These are phyloP conservation scores for Polytrichum formosum DNA, from an alignment of 225 moss, liverwort and hornwort species.

Conservation along the genomic window DNA sequence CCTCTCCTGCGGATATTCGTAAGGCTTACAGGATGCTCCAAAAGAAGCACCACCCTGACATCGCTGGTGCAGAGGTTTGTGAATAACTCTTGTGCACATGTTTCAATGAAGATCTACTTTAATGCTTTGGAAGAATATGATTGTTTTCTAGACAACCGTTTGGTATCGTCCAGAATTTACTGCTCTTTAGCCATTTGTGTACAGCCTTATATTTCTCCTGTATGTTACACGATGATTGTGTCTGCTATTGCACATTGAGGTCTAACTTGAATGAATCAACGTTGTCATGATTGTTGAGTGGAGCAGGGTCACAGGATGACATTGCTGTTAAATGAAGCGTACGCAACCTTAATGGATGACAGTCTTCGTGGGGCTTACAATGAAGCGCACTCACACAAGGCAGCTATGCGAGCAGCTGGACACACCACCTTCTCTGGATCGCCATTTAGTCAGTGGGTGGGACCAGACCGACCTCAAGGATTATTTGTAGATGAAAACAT, in stretches of 20 bases:
- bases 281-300: not conserved
- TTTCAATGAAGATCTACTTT: no score
- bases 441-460: conserved; percentile 76
- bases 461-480: conserved; percentile 95
- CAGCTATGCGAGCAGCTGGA: conserved; percentile 45
- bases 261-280: not conserved
- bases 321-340: conserved; percentile 90
- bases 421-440: conserved; percentile 64
- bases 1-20: conserved; percentile 62
- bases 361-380: conserved; percentile 69
- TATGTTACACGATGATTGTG: no score
- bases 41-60: conserved; percentile 90
- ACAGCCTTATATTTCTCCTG: no score
- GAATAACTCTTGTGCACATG: not conserved
- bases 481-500: conserved; percentile 92
- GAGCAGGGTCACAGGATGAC: conserved; percentile 89
- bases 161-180: no score
- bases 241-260: no score
- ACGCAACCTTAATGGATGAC: conserved; percentile 88
- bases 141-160: no score
- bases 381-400: conserved; percentile 65
- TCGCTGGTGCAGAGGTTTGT: conserved; percentile 75
- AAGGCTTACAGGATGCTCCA: conserved; percentile 82
- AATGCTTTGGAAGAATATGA: no score
- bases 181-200: no score